These are phyloP conservation scores for sorghum (Sorghum bicolor) DNA, from an alignment of 176 grass and related monocot genomes.

Conservation along the genomic window Sorghum_bicolor_NCBIv3 NC_012874.2:51835501-51836000, in stretches of 20 bases:
- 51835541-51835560: too few species aligned
- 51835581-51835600: too few species aligned
- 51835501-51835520: too few species aligned
- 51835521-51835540: too few species aligned
- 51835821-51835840: conserved; percentile 62
- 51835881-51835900: conserved; percentile 8
- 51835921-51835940: too few species aligned
- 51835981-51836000: too few species aligned
- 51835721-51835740: conserved; percentile 14
- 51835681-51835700: not conserved
- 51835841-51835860: conserved; percentile 59
- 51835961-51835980: too few species aligned
- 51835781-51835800: not conserved
- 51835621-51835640: not conserved
- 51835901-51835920: too few species aligned
- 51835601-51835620: not conserved
- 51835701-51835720: not conserved
- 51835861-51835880: conserved; percentile 71
- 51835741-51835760: not conserved
- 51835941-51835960: too few species aligned
- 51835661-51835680: too few species aligned
- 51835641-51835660: not conserved
- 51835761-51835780: not conserved
- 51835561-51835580: too few species aligned
- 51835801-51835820: conserved; percentile 13